Percentiles rank a stretch among this genome's conserved stretches.
phyloP scores from a whole-genome alignment of 169 alveolate species.

The Plasmodium gonderi region DNA sequence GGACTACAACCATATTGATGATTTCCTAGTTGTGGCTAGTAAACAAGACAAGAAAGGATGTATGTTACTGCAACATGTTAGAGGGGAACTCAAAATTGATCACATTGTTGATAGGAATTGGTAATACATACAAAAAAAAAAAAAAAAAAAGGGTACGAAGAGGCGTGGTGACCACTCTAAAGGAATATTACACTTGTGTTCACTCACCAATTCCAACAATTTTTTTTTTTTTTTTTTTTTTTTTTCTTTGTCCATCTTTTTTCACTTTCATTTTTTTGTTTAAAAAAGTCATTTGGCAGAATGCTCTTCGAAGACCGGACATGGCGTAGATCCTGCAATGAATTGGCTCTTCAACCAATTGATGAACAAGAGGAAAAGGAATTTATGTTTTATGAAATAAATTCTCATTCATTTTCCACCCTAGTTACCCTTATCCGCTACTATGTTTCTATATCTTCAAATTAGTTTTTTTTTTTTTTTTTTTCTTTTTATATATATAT shows the following conservation, averaged over 20 bases:
- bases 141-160: too few species aligned
- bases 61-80: conserved; percentile 43
- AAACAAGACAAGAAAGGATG: conserved; percentile 44
- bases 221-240: not conserved
- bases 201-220: too few species aligned
- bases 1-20: conserved; percentile 29
- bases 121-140: not conserved
- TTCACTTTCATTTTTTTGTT: not conserved
- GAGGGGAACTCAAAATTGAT: conserved; percentile 39
- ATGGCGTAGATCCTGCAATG: conserved; percentile 50
- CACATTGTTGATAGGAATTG: conserved; percentile 69
- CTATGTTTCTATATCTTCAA: too few species aligned
- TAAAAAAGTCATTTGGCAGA: conserved; percentile 36
- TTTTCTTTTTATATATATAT: too few species aligned
- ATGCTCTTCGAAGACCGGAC: conserved; percentile 67
- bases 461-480: too few species aligned
- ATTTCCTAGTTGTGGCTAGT: conserved; percentile 37
- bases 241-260: not conserved
- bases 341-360: conserved; percentile 62
- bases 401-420: not conserved
- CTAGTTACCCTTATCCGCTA: too few species aligned
- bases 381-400: conserved; percentile 35
- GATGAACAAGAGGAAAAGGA: conserved; percentile 27
- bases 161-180: too few species aligned
- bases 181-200: not conserved